Base-by-base conservation (phyloP, 768 basidiomycete genomes). In the Termitomyces sp. region DNA sequence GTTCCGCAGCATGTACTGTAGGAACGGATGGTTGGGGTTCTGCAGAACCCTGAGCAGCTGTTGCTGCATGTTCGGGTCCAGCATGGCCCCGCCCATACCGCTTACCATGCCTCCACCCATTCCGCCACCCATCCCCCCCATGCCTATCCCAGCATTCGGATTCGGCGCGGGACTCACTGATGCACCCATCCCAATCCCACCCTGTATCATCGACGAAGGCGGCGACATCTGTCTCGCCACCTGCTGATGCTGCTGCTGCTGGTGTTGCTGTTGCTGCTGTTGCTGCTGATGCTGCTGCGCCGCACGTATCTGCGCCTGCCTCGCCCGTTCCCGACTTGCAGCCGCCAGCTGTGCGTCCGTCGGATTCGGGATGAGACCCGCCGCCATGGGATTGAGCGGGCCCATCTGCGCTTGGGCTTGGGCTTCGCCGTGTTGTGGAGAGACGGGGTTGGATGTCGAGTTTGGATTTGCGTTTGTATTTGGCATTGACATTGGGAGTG, bases 21-120 rank as follows among this genome's bases (percentile, higher is more conserved):
- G 71, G 59, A 89, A 75, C 29, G 86, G 84, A 69, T 91, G 85
- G 11, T 62, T 70, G 5, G 84, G 86, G 15, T 71, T 78, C 60
- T 84, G 83, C 68, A 89, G 66, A n/a, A 86, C 70, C 48, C 78
- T 72, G 57, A 76, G 76, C 56, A 79, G 68, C 59, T 82, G 80
- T 58, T 84, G 80, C 40, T 75, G 68, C n/a, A 32, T 37, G 14
- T 51, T 52, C 42, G 60, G 4, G 47, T 61, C 60, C 5, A 8
- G 71, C 68, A 60, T 47, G 40, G n/a, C 71, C 73, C 47, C 48
- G 61, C 56, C 61, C 55, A 53, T 36, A 31, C 45, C n/a, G 10
- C 45, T 20, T 20, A 54, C 54, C 14, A 42, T 37, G 11, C 45
- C 45, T 11, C 36, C 36, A 10, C 38, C 25, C 34, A 51, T 52